A percentile compares a stretch with the other conserved stretches of the same genome.
These are phyloP conservation scores for Ceratocystis colombiana DNA, from an alignment of 2,329 filamentous ascomycete genomes.

Conservation along the genomic window DNA sequence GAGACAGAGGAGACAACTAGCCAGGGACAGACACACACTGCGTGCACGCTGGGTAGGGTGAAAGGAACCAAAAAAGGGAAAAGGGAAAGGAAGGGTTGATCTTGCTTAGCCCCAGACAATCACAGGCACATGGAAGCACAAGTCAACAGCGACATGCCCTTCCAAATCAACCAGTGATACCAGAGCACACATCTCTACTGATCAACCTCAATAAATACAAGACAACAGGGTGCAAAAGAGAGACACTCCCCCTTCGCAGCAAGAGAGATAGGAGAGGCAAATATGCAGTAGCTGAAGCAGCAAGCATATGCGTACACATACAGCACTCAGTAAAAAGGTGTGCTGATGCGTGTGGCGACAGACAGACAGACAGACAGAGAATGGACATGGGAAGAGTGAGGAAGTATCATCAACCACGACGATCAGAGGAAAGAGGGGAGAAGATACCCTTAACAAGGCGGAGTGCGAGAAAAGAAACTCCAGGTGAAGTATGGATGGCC, in stretches of 20 bases:
- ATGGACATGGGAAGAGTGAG: not conserved
- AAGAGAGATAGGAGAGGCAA: not conserved
- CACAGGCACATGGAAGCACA: not conserved
- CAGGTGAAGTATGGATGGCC: not conserved
- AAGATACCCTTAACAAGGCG: not conserved
- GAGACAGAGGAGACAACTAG: not conserved
- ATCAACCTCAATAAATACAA: not conserved
- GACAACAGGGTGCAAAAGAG: not conserved
- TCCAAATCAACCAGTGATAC: constrained; percentile 5
- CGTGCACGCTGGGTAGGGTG: not conserved
- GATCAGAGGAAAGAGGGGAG: not conserved
- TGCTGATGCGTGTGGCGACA: not conserved
- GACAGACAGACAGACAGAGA: not conserved
- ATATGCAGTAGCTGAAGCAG: not conserved
- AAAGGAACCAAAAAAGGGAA: not conserved
- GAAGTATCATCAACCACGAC: not conserved
- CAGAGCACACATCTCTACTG: not conserved
- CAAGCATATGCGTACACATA: not conserved
- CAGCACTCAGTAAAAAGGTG: too few species aligned
- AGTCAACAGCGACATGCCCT: not conserved
- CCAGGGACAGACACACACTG: not conserved
- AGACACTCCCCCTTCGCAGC: not conserved
- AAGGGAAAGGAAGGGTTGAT: not conserved
- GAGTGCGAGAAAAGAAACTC: not conserved
- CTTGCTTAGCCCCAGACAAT: not conserved